These are phyloP conservation scores for Lepiota venenata DNA, from an alignment of 768 basidiomycete genomes.

Conservation along the genomic window DNA sequence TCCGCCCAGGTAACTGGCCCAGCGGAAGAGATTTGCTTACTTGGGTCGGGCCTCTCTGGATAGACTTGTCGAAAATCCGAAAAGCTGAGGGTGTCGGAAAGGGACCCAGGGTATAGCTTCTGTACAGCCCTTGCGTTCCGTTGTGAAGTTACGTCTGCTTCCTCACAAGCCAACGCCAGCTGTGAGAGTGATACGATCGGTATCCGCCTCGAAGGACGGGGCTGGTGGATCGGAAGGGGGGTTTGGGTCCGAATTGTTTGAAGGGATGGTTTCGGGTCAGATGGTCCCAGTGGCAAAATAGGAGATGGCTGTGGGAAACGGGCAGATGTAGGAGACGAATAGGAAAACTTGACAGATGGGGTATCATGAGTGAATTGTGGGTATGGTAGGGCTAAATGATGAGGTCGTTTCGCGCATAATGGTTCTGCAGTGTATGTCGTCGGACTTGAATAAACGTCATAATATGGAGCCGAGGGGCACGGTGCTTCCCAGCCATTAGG, in stretches of 20 bases:
- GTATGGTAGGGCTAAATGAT: neutral
- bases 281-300: slow-evolving; percentile 16
- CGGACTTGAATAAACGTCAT: neutral
- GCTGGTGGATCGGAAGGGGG: slow-evolving; percentile 39
- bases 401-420: neutral
- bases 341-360: neutral
- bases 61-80: neutral
- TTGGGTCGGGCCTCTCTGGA: neutral
- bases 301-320: slow-evolving; percentile 15
- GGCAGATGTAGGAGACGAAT: neutral
- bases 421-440: neutral
- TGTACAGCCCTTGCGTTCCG: slow-evolving; percentile 7
- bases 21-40: neutral
- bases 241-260: slow-evolving; percentile 18
- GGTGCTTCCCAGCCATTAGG: neutral
- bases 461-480: neutral
- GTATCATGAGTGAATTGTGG: slow-evolving; percentile 1
- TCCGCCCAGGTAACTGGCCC: neutral
- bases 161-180: slow-evolving; percentile 37
- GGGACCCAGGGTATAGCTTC: neutral
- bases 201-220: slow-evolving; percentile 42
- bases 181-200: slow-evolving; percentile 41
- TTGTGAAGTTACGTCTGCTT: neutral
- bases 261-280: slow-evolving; percentile 17
- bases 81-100: neutral